These are phyloP conservation scores for Solanum rostratum DNA, from an alignment of 257 asterid species.

Conservation along the genomic window DNA sequence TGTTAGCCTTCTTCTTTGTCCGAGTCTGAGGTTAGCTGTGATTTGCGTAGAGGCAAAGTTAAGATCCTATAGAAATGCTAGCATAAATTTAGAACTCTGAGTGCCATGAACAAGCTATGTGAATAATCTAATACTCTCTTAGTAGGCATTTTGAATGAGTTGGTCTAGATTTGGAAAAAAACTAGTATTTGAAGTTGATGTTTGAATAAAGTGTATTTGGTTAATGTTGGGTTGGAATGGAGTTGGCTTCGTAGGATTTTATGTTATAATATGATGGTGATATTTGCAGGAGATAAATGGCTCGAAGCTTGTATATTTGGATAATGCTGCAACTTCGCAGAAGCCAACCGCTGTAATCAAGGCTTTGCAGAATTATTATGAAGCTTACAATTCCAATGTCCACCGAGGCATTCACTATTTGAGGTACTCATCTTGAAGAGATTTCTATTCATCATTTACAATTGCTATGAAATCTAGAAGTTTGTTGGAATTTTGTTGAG, in stretches of 20 bases:
- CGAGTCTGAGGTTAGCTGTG: neutral
- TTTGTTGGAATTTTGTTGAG: neutral
- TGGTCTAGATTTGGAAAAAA: neutral
- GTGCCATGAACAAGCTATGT: neutral
- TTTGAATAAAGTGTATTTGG: neutral
- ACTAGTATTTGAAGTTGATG: neutral
- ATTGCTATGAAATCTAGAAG: neutral
- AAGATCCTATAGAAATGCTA: neutral
- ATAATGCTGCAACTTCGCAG: slow-evolving; percentile 99
- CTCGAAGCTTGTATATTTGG: slow-evolving; percentile 81
- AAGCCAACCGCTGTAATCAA: slow-evolving; percentile 71
- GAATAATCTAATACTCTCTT: neutral
- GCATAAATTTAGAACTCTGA: neutral
- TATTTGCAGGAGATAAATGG: slow-evolving; percentile 77
- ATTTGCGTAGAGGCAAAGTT: neutral
- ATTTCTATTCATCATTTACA: neutral
- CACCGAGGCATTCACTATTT: slow-evolving; percentile 91
- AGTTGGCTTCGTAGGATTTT: neutral
- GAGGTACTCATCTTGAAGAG: slow-evolving; percentile 34
- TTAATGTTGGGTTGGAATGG: neutral
- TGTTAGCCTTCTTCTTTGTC: neutral
- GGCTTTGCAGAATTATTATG: slow-evolving; percentile 65
- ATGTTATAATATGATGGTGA: neutral
- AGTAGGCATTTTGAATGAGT: neutral
- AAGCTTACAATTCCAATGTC: slow-evolving; percentile 75